These are phyloP conservation scores for Candida cerambycidarum DNA, from an alignment of 805 yeast species.

Conservation along the genomic window DNA sequence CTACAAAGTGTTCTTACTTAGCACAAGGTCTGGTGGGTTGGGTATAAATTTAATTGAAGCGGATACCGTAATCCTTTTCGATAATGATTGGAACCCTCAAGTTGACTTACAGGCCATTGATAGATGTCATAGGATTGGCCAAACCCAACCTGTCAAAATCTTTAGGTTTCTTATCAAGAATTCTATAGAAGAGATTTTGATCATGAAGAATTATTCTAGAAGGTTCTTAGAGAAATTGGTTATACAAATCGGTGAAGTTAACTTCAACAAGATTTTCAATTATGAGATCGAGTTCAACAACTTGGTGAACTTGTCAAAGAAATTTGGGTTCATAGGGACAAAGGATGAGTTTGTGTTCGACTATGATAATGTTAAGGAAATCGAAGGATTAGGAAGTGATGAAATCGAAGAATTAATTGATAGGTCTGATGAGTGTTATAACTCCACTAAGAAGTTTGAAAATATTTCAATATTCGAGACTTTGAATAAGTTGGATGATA, in stretches of 20 bases:
- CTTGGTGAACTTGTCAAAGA: constrained; percentile 22
- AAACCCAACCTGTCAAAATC: constrained; percentile 75
- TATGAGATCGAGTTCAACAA: constrained; percentile 21
- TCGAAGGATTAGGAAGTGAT: constrained; percentile 21
- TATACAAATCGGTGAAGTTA: constrained; percentile 38
- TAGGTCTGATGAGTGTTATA: constrained; percentile 31
- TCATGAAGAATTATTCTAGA: constrained; percentile 78
- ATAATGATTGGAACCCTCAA: constrained; percentile 97
- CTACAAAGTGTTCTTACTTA: constrained; percentile 61
- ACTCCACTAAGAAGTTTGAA: constrained; percentile 21
- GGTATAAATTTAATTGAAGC: constrained; percentile 87
- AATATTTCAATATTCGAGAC: constrained; percentile 39
- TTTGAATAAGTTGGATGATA: constrained; percentile 34
- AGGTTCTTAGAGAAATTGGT: constrained; percentile 43
- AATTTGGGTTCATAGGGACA: constrained; percentile 14
- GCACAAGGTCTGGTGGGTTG: constrained; percentile 93
- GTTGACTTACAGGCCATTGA: constrained; percentile 97
- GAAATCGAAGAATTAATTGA: constrained; percentile 46
- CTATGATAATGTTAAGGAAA: constrained; percentile 4
- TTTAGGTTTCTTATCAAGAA: constrained; percentile 74
- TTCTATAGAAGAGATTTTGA: constrained; percentile 80
- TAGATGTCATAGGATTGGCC: constrained; percentile 92
- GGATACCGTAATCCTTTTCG: constrained; percentile 86
- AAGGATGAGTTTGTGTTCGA: constrained; percentile 13
- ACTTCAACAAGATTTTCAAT: constrained; percentile 25